Base-by-base conservation (phyloP, 2,329 filamentous ascomycete genomes). In the Blumeria graminis region DNA sequence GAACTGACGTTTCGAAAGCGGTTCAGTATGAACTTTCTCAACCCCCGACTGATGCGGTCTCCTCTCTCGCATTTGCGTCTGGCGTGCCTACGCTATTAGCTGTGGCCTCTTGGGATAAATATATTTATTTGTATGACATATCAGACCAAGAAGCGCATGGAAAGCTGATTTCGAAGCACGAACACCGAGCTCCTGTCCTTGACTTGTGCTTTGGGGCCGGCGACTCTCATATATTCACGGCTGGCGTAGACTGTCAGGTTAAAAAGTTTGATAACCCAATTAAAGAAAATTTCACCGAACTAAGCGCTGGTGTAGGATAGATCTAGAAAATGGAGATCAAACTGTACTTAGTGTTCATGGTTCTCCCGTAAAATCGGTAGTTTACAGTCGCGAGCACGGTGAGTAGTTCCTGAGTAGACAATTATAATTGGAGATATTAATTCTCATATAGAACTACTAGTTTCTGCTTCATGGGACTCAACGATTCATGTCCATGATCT, bases 51-150 rank as follows among this genome's bases (percentile, higher is more conserved):
- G 92, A 98, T 70, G 86, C 84, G 63, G 84, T 96, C 64, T 94
- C 90, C 52, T 76, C 87, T 28, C 73, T 96, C 65, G 80, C 80
- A 65, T 98, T 94, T 74, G 86, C 89, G 61, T 85, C 87, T 38
- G 72, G 76, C 59, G 80, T 81, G n/a, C 76, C 82, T 3, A 79
- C 75, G 56, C 83, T 81, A 63, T 76, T 98, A 39, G 78, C 93
- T n/a, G 89, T 90, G 63, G 84, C 89, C 10, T 94, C 88, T 57
- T 98, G 92, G 92, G 90, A 96, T 70, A 86, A 82, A 69, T 80
- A 86, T 67, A 80, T 94, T 57, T 94, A 95, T 69, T 75, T 90
- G 55, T 96, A 96, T 74, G 86, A 94, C 66, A 76, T 83, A 58
- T 71, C 71, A 72, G 59, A 75, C 22, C 74, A 76, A 60, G 73